Evolutionary conservation across 1,284 basidiomycete species (phyloP).

Genomic region (Anthracocystis panici-leucophaei): DNA sequence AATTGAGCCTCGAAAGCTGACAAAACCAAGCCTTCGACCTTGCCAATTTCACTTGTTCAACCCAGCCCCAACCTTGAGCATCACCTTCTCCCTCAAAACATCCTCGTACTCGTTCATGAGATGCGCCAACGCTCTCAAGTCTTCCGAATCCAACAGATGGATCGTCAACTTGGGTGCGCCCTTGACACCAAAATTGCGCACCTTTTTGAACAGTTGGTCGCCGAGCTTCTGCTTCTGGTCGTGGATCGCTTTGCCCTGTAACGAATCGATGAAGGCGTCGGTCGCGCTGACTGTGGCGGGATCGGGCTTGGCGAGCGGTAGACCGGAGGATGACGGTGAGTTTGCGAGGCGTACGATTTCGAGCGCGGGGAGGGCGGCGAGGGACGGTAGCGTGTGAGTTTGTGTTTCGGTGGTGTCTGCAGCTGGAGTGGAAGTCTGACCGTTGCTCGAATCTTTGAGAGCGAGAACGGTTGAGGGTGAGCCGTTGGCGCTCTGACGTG

Average conservation of each 20-base stretch:
- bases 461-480: slow-evolving; percentile 13
- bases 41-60: slow-evolving; percentile 34
- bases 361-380: slow-evolving; percentile 77
- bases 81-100: slow-evolving; percentile 77
- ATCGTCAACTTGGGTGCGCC: slow-evolving; percentile 76
- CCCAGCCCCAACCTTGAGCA: slow-evolving; percentile 38
- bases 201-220: slow-evolving; percentile 75
- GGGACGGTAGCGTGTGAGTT: slow-evolving; percentile 68
- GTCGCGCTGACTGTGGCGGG: slow-evolving; percentile 77
- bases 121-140: slow-evolving; percentile 82
- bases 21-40: background rate
- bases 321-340: slow-evolving; percentile 71
- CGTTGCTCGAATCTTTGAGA: slow-evolving; percentile 27
- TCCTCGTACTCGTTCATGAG: slow-evolving; percentile 87
- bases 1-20: background rate
- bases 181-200: slow-evolving; percentile 83
- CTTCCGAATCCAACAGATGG: slow-evolving; percentile 82
- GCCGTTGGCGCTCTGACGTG: background rate
- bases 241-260: slow-evolving; percentile 76
- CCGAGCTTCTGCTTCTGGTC: slow-evolving; percentile 78
- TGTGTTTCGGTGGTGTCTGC: slow-evolving; percentile 1
- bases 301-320: slow-evolving; percentile 80
- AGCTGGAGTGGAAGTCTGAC: slow-evolving; percentile 52
- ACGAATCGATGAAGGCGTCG: slow-evolving; percentile 80
- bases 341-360: slow-evolving; percentile 76